These are phyloP conservation scores for Noccaea caerulescens DNA, from an alignment of 345 rosid genomes.

Conservation along the genomic window DNA sequence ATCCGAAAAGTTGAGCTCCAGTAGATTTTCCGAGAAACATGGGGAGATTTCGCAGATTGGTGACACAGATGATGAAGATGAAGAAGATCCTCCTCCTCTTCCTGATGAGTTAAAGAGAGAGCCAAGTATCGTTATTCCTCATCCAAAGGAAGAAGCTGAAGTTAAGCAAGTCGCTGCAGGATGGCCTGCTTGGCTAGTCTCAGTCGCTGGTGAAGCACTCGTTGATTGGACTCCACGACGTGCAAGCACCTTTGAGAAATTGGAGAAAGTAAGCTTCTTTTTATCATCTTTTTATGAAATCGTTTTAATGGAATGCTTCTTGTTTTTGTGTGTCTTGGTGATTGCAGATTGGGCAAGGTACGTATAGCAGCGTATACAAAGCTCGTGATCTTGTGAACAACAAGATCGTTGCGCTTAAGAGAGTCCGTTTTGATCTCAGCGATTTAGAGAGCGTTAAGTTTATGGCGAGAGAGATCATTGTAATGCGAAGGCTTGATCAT, in stretches of 20 bases:
- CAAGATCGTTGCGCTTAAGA: slow-evolving; percentile 85
- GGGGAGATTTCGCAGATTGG: slow-evolving; percentile 43
- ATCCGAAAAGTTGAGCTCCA: slow-evolving; percentile 56
- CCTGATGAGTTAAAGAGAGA: slow-evolving; percentile 24
- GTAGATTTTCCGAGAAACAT: slow-evolving; percentile 54
- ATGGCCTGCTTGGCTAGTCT: slow-evolving; percentile 94
- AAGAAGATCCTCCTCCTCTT: not conserved
- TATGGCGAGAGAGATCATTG: slow-evolving; percentile 88
- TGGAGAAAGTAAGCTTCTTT: slow-evolving; percentile 68
- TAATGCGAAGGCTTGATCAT: slow-evolving; percentile 88
- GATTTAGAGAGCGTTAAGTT: slow-evolving; percentile 89
- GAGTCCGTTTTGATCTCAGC: slow-evolving; percentile 77
- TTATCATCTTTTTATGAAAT: not conserved
- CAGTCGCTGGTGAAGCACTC: slow-evolving; percentile 87
- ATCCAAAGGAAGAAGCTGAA: slow-evolving; percentile 51
- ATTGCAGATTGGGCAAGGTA: slow-evolving; percentile 98
- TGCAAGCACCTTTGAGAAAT: slow-evolving; percentile 81
- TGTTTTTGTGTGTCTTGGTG: not conserved
- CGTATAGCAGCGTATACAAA: slow-evolving; percentile 87
- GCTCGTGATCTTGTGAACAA: slow-evolving; percentile 71
- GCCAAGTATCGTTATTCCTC: slow-evolving; percentile 27
- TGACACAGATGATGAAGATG: slow-evolving; percentile 38
- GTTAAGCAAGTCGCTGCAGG: slow-evolving; percentile 61
- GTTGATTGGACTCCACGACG: slow-evolving; percentile 86
- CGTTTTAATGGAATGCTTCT: too few relatives aligned